Conservation (phyloP, 2,329 filamentous ascomycete genomes). For the Penicillium sp. region DNA sequence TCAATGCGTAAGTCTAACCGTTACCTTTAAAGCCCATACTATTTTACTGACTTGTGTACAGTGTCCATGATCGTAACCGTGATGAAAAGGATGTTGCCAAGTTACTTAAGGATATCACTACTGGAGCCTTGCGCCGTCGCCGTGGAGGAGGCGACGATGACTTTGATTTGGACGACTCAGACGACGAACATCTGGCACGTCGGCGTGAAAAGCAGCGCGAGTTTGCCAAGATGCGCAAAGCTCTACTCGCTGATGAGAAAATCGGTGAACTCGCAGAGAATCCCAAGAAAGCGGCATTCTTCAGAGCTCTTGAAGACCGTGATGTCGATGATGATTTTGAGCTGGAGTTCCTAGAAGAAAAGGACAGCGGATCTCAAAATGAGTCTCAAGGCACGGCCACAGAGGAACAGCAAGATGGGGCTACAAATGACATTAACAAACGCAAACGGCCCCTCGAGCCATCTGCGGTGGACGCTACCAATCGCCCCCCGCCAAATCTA, state of each 20-base stretch:
- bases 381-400: conserved; percentile 22
- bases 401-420: conserved; percentile 18
- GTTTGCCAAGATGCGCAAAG: conserved; percentile 88
- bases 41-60: conserved; percentile 40
- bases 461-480: conserved; percentile 43
- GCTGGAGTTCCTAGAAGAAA: conserved; percentile 67
- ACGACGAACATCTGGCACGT: conserved; percentile 74
- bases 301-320: conserved; percentile 83
- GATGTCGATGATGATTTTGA: conserved; percentile 71
- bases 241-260: conserved; percentile 82
- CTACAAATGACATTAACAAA: conserved; percentile 30
- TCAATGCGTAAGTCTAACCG: conserved; percentile 72
- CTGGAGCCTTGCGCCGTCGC: conserved; percentile 81
- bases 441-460: conserved; percentile 44
- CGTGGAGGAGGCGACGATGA: conserved; percentile 70
- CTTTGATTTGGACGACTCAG: conserved; percentile 84
- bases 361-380: conserved; percentile 43
- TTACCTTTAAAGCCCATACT: background rate
- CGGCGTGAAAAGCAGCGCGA: conserved; percentile 81
- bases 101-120: conserved; percentile 89
- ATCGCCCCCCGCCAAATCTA: conserved; percentile 59
- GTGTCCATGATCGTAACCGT: conserved; percentile 73
- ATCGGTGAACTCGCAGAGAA: conserved; percentile 88
- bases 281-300: conserved; percentile 84
- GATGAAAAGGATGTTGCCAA: conserved; percentile 89